Base-by-base conservation (phyloP, 768 basidiomycete genomes). In the Lepiota brunneoincarnata region DNA sequence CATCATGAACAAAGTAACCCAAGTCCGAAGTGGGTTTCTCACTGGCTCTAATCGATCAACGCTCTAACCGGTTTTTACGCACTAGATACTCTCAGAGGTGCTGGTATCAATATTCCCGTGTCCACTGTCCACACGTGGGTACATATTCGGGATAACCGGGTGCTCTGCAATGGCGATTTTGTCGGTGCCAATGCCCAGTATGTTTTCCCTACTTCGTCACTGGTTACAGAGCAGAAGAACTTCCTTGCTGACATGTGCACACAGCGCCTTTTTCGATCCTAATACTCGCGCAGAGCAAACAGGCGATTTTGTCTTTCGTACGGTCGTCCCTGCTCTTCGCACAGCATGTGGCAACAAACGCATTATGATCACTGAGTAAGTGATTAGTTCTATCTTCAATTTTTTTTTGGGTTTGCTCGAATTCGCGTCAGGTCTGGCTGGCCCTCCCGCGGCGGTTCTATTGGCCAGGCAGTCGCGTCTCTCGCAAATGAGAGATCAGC, bases 151-250 rank as follows among this genome's bases (percentile, higher is more conserved):
- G 62, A 65, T 47, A 69, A 69, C 58, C 66, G 65, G 14, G 59
- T 56, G 11, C 63, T 73, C 18, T 73, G 71, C 52, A 64, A 64
- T 21, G 72, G 67, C 6, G 72, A 73, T 51, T 74, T 72, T 37
- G 67, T 68, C 7, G 74, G 69, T 26, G 72, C 72, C 5, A 75
- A 75, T 57, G 72, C 74, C 1, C 71, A 74, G 72, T 73, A 59
- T 43, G 64, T 20, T 20, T 6, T 24, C 4, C 35, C 2, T 18
- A 40, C 28, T 41, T 35, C 24, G 6, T 35, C 20, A 7, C 6
- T 1, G 9, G 3, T 12, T 6, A 23, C 23, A 10, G 3, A 43
- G 26, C 21, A 14, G 23, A 28, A 23, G 15, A 9, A n/a, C n/a
- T 31, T 9, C 7, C 31, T 31, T 31, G 11, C 31, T 31, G 31